Evolutionary conservation across 2,329 filamentous ascomycete species (phyloP).

Genomic region (Colletotrichum liriopes): DNA sequence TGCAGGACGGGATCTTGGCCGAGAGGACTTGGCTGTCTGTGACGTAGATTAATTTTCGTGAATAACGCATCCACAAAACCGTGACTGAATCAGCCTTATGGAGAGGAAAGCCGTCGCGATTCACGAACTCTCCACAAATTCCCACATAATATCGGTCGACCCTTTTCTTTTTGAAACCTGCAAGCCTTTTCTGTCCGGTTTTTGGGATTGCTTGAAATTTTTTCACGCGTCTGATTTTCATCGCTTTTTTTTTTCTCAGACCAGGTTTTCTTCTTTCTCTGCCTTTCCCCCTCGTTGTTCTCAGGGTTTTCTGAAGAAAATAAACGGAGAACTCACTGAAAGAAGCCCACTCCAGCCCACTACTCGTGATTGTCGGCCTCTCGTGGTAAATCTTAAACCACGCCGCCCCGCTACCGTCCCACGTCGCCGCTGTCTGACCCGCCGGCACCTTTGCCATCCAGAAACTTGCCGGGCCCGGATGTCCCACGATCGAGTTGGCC

Average conservation of each 20-base stretch:
- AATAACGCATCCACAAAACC: not conserved
- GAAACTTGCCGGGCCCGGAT: constrained; percentile 56
- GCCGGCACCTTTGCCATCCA: constrained; percentile 56
- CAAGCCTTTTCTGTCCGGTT: not conserved
- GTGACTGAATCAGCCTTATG: constrained; percentile 34
- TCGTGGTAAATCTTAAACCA: constrained; percentile 59
- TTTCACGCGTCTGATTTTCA: not conserved
- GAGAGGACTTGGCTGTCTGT: constrained; percentile 22
- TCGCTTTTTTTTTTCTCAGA: too few species aligned
- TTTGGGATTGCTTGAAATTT: not conserved
- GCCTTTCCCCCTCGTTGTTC: not conserved
- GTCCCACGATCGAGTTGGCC: constrained; percentile 54
- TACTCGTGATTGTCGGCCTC: constrained; percentile 54
- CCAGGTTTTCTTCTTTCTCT: not conserved
- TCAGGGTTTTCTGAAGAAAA: not conserved
- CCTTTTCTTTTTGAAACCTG: constrained; percentile 24
- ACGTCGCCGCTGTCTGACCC: constrained; percentile 51
- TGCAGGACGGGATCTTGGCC: constrained; percentile 34
- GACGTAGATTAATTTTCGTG: not conserved
- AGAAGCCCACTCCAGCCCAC: constrained; percentile 58
- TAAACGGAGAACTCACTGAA: constrained; percentile 48
- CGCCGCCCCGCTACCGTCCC: constrained; percentile 52
- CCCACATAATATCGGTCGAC: not conserved
- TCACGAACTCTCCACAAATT: constrained; percentile 21
- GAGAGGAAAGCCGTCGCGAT: not conserved